Evolutionary conservation across 208 protist genomes (phyloP).

Genomic region (Leishmania tarentolae): DNA sequence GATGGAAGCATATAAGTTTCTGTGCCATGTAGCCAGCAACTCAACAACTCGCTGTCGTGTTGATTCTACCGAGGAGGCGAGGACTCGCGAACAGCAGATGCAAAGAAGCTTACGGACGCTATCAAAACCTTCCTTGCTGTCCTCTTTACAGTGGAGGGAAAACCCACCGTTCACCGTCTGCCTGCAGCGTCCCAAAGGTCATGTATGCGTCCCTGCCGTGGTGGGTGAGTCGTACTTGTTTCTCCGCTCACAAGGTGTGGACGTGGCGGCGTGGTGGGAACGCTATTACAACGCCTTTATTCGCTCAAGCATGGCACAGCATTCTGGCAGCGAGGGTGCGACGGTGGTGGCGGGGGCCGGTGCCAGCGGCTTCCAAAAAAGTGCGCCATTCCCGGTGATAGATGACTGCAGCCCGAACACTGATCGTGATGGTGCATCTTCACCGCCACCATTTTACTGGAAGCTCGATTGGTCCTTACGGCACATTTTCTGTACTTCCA

Average conservation of each 20-base stretch:
- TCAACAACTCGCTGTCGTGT: not conserved
- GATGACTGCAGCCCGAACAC: not conserved
- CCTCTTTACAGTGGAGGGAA: no score
- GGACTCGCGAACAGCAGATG: not conserved
- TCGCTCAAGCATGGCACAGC: not conserved
- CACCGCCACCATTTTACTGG: conserved; percentile 6
- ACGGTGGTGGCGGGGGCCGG: not conserved
- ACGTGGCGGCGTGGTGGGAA: conserved; percentile 23
- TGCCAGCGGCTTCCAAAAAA: not conserved
- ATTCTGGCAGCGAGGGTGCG: not conserved
- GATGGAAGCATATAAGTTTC: conserved; percentile 5
- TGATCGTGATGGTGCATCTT: not conserved
- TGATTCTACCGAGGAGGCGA: not conserved
- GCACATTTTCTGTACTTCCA: no score
- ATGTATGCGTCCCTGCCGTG: conserved; percentile 1
- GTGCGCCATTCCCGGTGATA: not conserved
- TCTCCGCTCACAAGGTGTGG: conserved; percentile 11
- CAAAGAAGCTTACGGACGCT: not conserved
- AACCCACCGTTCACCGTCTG: not conserved
- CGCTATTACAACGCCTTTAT: conserved; percentile 18
- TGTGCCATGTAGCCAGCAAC: conserved; percentile 7
- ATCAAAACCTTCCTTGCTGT: no score
- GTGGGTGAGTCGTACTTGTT: conserved; percentile 23
- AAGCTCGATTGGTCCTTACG: not conserved
- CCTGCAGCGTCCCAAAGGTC: conserved; percentile 11